phyloP scores from a whole-genome alignment of 352 stramenopile genomes.

The Saprolegnia diclina region DNA sequence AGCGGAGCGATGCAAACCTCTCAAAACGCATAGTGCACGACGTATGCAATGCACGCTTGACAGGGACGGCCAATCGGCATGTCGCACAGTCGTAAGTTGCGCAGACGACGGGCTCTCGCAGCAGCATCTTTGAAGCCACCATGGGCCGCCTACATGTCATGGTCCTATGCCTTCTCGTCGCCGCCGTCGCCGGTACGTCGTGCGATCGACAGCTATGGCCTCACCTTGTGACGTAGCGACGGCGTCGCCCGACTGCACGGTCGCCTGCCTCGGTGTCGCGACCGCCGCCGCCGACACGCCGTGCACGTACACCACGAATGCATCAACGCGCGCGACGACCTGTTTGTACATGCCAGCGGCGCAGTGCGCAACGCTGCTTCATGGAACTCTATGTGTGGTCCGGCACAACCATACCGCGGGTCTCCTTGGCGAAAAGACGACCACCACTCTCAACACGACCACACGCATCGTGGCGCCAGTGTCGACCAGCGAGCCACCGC shows the following conservation, averaged over 20 bases:
- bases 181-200: not conserved
- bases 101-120: not conserved
- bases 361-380: too few relatives aligned
- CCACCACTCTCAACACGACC: too few relatives aligned
- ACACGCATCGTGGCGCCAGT: too few relatives aligned
- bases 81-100: not conserved
- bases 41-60: not conserved
- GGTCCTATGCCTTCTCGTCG: not conserved
- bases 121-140: not conserved
- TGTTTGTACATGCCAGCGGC: too few relatives aligned
- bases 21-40: not conserved
- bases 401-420: too few relatives aligned
- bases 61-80: not conserved
- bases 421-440: too few relatives aligned
- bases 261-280: not conserved
- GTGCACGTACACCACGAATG: too few relatives aligned
- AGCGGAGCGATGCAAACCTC: not conserved
- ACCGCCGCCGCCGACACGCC: not conserved
- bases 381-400: too few relatives aligned
- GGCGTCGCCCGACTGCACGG: not conserved
- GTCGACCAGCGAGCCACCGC: too few relatives aligned
- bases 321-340: too few relatives aligned
- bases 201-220: not conserved
- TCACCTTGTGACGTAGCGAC: not conserved
- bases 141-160: not conserved